These are phyloP conservation scores for Beta lomatogona DNA, from an alignment of 179 eudicot genomes.

Conservation along the genomic window DNA sequence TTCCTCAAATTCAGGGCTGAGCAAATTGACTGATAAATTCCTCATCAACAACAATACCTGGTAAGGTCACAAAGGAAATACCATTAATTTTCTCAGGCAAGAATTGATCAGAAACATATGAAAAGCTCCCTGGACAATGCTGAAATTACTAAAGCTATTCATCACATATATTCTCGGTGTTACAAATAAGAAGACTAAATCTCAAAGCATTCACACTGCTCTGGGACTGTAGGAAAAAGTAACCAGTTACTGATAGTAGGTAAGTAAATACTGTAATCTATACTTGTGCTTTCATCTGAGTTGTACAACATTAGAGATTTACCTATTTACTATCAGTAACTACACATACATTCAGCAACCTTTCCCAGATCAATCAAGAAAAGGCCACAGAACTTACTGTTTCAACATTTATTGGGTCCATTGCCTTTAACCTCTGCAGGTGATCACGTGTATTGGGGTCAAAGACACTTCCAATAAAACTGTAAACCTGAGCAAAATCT, in stretches of 20 bases:
- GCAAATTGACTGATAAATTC: constrained; percentile 57
- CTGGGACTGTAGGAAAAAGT: background rate
- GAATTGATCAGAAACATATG: background rate
- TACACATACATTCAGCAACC: too few species aligned
- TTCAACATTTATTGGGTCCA: constrained; percentile 98
- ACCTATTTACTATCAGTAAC: too few species aligned
- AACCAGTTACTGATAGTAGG: background rate
- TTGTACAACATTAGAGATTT: too few species aligned
- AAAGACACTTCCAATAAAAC: constrained; percentile 91
- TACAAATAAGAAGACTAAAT: background rate
- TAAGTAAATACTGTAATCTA: too few species aligned
- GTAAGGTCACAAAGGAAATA: background rate
- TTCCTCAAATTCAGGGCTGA: constrained; percentile 62
- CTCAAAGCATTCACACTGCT: background rate
- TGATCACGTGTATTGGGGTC: constrained; percentile 77
- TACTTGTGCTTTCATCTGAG: too few species aligned
- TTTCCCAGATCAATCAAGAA: background rate
- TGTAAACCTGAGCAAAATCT: constrained; percentile 94
- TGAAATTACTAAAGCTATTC: background rate
- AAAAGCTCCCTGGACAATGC: background rate
- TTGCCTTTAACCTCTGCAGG: constrained; percentile 68
- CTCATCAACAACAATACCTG: constrained; percentile 64
- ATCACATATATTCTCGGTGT: background rate
- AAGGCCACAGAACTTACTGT: constrained; percentile 48
- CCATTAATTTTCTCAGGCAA: background rate